Evolutionary conservation across 1,284 basidiomycete genomes (phyloP).

Genomic region (Caloboletus inedulis): DNA sequence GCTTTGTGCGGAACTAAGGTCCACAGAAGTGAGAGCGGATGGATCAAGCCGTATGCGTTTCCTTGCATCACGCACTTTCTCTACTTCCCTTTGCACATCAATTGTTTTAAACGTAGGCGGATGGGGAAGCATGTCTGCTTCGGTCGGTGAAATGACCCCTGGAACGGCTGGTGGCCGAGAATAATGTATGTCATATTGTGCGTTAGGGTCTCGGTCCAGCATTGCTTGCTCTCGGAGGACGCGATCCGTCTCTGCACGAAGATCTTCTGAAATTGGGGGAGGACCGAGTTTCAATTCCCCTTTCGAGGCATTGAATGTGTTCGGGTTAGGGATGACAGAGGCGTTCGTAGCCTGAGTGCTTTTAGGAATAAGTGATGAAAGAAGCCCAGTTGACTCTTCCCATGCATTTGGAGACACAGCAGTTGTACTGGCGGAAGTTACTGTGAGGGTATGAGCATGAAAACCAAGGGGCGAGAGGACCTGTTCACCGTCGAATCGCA

Average conservation of each 20-base stretch:
- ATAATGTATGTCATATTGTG: conserved; percentile 61
- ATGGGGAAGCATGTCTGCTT: conserved; percentile 74
- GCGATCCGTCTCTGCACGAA: conserved; percentile 77
- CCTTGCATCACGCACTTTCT: conserved; percentile 83
- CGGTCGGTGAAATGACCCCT: conserved; percentile 62
- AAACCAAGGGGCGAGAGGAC: conserved; percentile 8
- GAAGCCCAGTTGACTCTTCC: conserved; percentile 81
- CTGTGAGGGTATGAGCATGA: conserved; percentile 39
- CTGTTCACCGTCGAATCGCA: conserved; percentile 83
- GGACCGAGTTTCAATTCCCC: conserved; percentile 83
- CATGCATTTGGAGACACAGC: conserved; percentile 61
- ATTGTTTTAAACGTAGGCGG: conserved; percentile 81
- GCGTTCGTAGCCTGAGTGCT: conserved; percentile 31
- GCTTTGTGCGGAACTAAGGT: conserved; percentile 57
- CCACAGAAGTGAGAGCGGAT: conserved; percentile 52
- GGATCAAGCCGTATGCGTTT: conserved; percentile 89
- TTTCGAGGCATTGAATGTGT: conserved; percentile 71
- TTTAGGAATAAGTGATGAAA: conserved; percentile 74
- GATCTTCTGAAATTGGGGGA: conserved; percentile 72
- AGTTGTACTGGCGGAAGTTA: conserved; percentile 68
- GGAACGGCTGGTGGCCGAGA: conserved; percentile 45
- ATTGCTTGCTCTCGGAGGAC: conserved; percentile 68
- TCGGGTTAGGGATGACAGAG: conserved; percentile 47
- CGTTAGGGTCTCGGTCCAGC: conserved; percentile 62
- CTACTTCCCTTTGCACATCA: conserved; percentile 92